Percentiles rank a stretch among this genome's conserved stretches.
phyloP scores from a whole-genome alignment of 2,329 filamentous ascomycete species.

The Fusarium anthophilum region DNA sequence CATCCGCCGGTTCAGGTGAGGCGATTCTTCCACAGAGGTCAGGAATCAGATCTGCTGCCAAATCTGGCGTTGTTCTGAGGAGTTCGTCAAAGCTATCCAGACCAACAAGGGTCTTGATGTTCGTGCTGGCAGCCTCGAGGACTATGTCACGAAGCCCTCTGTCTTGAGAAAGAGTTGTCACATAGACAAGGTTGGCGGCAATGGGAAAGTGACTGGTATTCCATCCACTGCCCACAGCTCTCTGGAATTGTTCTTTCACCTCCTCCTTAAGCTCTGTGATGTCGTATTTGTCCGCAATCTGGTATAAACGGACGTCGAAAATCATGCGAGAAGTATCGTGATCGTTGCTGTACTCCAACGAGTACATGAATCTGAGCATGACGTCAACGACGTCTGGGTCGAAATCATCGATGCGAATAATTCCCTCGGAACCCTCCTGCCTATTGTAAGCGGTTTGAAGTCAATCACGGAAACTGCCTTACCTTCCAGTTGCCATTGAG shows the following conservation, averaged over 20 bases:
- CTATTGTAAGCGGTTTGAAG: too few relatives aligned
- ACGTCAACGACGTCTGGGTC: background rate
- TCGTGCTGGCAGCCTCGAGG: background rate
- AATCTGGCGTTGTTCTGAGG: background rate
- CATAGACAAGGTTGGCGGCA: background rate
- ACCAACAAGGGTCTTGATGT: background rate
- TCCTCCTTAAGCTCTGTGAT: rapidly evolving
- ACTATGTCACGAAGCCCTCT: background rate
- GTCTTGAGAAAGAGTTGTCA: background rate
- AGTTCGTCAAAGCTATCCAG: background rate
- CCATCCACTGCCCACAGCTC: background rate
- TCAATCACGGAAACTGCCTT: too few relatives aligned
- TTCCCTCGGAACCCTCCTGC: background rate
- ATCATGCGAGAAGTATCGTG: background rate
- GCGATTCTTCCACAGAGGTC: too few relatives aligned
- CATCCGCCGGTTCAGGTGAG: too few relatives aligned
- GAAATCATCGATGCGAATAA: background rate
- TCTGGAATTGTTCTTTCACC: background rate
- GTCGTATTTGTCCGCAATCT: background rate
- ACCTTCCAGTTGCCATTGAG: constrained; percentile 8
- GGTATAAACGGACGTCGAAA: background rate
- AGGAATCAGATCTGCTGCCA: background rate
- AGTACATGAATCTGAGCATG: background rate
- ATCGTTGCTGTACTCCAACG: background rate
- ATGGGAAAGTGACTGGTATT: background rate